Percentiles rank a stretch among this genome's conserved stretches.
Conservation (phyloP, 164 flowering plant genomes). For the Akebia trifoliata region DNA sequence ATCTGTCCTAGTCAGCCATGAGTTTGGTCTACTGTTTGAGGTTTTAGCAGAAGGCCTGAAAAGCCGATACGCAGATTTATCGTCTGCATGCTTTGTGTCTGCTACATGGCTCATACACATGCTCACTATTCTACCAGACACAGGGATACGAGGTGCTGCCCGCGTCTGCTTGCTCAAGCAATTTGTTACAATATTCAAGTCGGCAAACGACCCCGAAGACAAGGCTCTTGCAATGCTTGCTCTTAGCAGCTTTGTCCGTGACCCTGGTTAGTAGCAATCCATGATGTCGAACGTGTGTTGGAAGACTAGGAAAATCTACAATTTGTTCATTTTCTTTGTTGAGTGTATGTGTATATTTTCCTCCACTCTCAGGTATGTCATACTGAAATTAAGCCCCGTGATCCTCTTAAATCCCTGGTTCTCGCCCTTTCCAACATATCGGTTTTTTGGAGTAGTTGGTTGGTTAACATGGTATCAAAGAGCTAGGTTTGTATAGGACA, state of each 20-base stretch:
- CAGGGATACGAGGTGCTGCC: slow-evolving; percentile 75
- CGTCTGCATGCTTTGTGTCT: slow-evolving; percentile 57
- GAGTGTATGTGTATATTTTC: too few species aligned
- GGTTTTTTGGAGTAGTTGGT: too few species aligned
- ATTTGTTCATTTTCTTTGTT: too few species aligned
- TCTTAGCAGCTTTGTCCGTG: slow-evolving; percentile 53
- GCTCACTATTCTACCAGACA: slow-evolving; percentile 67
- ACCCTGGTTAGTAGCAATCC: slow-evolving; percentile 42
- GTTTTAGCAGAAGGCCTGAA: slow-evolving; percentile 72
- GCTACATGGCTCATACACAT: slow-evolving; percentile 72
- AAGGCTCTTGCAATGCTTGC: slow-evolving; percentile 70
- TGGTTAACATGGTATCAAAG: too few species aligned
- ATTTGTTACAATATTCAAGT: slow-evolving; percentile 51
- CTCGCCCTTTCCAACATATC: too few species aligned
- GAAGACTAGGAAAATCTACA: too few species aligned
- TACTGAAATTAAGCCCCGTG: too few species aligned
- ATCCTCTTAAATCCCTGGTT: too few species aligned
- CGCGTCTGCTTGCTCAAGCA: slow-evolving; percentile 60
- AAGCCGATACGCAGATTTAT: slow-evolving; percentile 48
- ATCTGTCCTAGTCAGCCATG: slow-evolving; percentile 66
- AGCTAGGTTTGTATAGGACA: too few species aligned
- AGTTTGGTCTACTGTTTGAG: slow-evolving; percentile 75
- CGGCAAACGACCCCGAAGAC: slow-evolving; percentile 54
- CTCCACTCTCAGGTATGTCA: too few species aligned
- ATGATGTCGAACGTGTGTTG: neutral